phyloP scores from a whole-genome alignment of 352 stramenopile genomes.

The Thalassiosira delicatula region DNA sequence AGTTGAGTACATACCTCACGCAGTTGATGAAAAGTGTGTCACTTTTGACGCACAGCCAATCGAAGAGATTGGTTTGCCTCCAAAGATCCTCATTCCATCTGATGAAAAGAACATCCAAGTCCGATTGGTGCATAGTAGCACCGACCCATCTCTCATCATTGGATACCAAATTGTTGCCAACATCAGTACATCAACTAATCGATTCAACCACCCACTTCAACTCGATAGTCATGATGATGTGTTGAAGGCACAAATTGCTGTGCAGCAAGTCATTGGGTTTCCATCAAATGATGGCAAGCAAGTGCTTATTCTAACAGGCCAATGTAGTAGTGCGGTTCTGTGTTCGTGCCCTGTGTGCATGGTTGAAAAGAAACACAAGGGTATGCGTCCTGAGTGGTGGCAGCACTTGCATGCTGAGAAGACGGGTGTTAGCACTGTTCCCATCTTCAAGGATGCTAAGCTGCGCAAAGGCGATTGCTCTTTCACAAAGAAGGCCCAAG shows the following conservation, averaged over 20 bases:
- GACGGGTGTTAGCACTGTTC: too few species aligned
- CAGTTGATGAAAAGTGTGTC: neutral
- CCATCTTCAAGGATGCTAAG: too few species aligned
- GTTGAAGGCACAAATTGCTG: neutral
- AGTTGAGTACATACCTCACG: neutral
- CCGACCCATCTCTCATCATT: neutral
- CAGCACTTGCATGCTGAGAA: too few species aligned
- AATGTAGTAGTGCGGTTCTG: neutral
- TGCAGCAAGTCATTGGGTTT: neutral
- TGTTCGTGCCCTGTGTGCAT: neutral
- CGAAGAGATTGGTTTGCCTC: neutral
- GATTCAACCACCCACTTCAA: neutral
- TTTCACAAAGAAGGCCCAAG: too few species aligned
- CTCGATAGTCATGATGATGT: neutral
- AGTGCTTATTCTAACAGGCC: constrained; percentile 2
- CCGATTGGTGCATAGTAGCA: neutral
- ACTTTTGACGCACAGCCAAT: neutral
- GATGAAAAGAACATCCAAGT: neutral
- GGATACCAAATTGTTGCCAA: neutral
- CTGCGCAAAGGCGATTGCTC: too few species aligned
- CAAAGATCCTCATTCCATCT: neutral
- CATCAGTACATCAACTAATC: neutral
- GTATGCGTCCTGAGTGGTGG: neutral
- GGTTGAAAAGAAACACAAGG: neutral
- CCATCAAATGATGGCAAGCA: neutral